These are phyloP conservation scores for Phytophthora sp. DNA, from an alignment of 352 stramenopile genomes.

Conservation along the genomic window DNA sequence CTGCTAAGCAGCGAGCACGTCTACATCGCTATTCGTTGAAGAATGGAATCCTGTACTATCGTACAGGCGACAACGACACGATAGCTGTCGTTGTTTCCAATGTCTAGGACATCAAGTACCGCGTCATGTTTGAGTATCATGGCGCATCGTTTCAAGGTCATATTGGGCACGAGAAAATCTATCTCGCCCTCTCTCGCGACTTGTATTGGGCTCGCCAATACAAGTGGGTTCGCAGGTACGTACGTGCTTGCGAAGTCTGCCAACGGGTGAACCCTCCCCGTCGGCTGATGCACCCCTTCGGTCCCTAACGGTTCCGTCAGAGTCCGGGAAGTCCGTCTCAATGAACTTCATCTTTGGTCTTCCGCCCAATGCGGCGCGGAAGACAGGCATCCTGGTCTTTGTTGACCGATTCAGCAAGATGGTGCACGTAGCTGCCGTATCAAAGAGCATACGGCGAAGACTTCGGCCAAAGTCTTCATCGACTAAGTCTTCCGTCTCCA, in stretches of 20 bases:
- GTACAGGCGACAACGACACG: too few relatives aligned
- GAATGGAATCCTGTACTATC: too few relatives aligned
- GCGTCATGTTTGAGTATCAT: slow-evolving; percentile 18
- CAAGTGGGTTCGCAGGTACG: not conserved
- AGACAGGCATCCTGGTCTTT: slow-evolving; percentile 8
- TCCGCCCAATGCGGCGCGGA: not conserved
- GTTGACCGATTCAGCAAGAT: slow-evolving; percentile 41
- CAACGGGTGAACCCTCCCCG: slow-evolving; percentile 17
- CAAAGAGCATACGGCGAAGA: too few relatives aligned
- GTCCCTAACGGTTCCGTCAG: not conserved
- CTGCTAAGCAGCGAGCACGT: too few relatives aligned
- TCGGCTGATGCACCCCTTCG: not conserved
- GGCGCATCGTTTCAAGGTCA: slow-evolving; percentile 19
- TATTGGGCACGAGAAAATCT: slow-evolving; percentile 32
- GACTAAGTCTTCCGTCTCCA: not conserved
- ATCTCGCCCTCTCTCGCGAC: slow-evolving; percentile 6
- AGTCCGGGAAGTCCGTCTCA: slow-evolving; percentile 21
- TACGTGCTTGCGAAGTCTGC: slow-evolving; percentile 6
- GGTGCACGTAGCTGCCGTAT: slow-evolving; percentile 19
- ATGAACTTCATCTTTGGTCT: slow-evolving; percentile 37
- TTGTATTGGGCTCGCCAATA: slow-evolving; percentile 32
- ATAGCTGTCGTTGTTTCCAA: too few relatives aligned
- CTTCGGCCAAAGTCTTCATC: not conserved
- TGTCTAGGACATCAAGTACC: too few relatives aligned
- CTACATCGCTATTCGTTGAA: too few relatives aligned